Evolutionary conservation across 2,329 filamentous ascomycete species (phyloP), one percentile per base, ranked within the genome.

Genomic region (Coccinonectria pachysandricola): DNA sequence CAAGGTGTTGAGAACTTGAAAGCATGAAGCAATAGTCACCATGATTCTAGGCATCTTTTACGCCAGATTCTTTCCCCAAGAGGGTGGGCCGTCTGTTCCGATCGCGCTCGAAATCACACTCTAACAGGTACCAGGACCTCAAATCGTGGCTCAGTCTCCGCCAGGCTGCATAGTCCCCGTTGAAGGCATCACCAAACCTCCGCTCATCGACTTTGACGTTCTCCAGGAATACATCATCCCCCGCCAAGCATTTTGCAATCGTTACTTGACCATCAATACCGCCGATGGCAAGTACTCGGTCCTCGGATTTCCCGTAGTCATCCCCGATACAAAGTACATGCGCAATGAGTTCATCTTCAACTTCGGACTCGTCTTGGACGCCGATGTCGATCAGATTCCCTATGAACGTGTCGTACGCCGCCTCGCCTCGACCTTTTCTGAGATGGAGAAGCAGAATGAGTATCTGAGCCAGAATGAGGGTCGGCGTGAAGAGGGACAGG

Each of bases 291-390:
- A 72, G 39, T 80, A 87, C 54, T 75, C 78, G 31, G 75, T 98
- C 29, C 68, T 98, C 17, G 85, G 87, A 10, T 85, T 86, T 45
- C 91, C 91, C 0, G 79, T 96, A 27, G 88, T 85, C 50, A 84
- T 96, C 49, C 75, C 79, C 26, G 73, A 86, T 38, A 70, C 76
- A 29, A 79, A 79, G 42, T 94, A 96, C 49, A 75, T 80, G 48
- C 79, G 91, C 32, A 94, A 94, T 57, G 84, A 93, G 55, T 96
- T 95, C 64, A 94, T 95, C 50, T 98, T 96, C 71, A 96, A 96
- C 56, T 94, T 96, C 50, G 86, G 85, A 32, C 65, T 96, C 22
- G 79, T 94, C 15, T 65, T 94, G 25, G 71, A 80, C 26, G 57
- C 57, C 23, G 64, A 68, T 26, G 60, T 63, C 28, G 82, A 92